Percentiles rank a stretch among this genome's conserved stretches.
phyloP scores from a whole-genome alignment of 805 yeast genomes.

The Torulaspora maleeae region DNA sequence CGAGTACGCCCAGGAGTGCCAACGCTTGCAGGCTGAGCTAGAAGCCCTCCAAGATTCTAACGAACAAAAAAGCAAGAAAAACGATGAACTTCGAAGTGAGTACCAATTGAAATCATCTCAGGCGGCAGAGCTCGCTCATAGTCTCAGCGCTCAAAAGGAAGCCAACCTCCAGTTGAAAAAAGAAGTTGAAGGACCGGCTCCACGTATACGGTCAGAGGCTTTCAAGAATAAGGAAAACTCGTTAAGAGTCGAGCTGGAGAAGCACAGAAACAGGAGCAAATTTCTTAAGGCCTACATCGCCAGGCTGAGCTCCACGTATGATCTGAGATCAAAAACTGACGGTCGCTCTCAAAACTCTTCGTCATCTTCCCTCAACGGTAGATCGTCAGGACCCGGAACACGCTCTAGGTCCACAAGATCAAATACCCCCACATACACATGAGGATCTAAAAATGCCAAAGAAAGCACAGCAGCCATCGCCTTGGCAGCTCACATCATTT shows the following conservation, averaged over 20 bases:
- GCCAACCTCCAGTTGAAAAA: constrained; percentile 26
- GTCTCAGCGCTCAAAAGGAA: constrained; percentile 24
- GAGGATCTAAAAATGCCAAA: too few species aligned
- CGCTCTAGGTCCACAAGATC: constrained; percentile 25
- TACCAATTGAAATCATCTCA: constrained; percentile 44
- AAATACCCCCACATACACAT: constrained; percentile 15
- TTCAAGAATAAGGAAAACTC: constrained; percentile 10
- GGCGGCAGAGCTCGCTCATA: constrained; percentile 44
- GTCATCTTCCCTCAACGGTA: constrained; percentile 14
- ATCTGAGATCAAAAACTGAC: constrained; percentile 9
- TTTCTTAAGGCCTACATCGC: constrained; percentile 24
- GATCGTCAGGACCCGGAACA: constrained; percentile 8
- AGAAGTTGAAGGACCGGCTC: constrained; percentile 37
- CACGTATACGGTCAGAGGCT: constrained; percentile 23
- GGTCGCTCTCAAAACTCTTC: constrained; percentile 7
- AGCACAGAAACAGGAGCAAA: constrained; percentile 14
- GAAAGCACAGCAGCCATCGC: too few species aligned
- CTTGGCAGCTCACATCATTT: background rate
- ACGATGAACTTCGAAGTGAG: constrained; percentile 36
- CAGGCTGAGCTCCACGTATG: constrained; percentile 19
- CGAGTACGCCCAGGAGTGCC: constrained; percentile 5
- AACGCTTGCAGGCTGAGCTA: constrained; percentile 17
- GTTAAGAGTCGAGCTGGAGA: constrained; percentile 15
- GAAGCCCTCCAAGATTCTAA: constrained; percentile 55
- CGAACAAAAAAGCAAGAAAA: constrained; percentile 26